These are phyloP conservation scores for Fimicolochytrium jonesii DNA, from an alignment of 192 early-diverging fungal species.

Conservation along the genomic window DNA sequence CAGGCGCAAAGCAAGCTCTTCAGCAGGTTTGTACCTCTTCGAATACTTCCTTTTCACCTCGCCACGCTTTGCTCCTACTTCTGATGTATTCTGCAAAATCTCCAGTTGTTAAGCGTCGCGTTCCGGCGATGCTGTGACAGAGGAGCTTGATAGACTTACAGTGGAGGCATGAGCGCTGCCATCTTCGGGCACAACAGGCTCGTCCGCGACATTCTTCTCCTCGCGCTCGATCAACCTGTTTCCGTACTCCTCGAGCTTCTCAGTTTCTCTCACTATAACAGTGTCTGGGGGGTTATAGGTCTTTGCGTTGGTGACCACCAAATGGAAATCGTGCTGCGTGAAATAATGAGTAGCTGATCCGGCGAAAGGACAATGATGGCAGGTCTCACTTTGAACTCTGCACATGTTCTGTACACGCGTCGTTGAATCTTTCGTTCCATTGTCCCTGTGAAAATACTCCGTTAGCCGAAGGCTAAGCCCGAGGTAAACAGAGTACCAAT, in stretches of 20 bases:
- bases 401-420: slow-evolving; percentile 58
- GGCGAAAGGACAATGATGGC: not conserved
- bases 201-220: slow-evolving; percentile 26
- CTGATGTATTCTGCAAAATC: too few relatives aligned
- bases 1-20: too few relatives aligned
- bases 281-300: slow-evolving; percentile 81
- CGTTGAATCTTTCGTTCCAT: slow-evolving; percentile 72
- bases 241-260: slow-evolving; percentile 70
- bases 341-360: not conserved
- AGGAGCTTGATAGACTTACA: too few relatives aligned
- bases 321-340: slow-evolving; percentile 64
- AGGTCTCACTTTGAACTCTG: slow-evolving; percentile 54
- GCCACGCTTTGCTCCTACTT: too few relatives aligned
- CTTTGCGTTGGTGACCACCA: slow-evolving; percentile 76
- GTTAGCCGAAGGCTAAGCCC: not conserved
- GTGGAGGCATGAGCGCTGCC: too few relatives aligned
- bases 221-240: slow-evolving; percentile 68
- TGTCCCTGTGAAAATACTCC: slow-evolving; percentile 39
- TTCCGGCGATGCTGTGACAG: too few relatives aligned
- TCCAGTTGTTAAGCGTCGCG: too few relatives aligned
- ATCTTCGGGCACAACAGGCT: too few relatives aligned
- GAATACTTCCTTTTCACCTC: too few relatives aligned
- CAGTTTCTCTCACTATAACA: slow-evolving; percentile 74
- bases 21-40: too few relatives aligned
- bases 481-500: not conserved